phyloP scores from a whole-genome alignment of 139 green algal genomes.

The Astrephomene gubernaculifera region DNA sequence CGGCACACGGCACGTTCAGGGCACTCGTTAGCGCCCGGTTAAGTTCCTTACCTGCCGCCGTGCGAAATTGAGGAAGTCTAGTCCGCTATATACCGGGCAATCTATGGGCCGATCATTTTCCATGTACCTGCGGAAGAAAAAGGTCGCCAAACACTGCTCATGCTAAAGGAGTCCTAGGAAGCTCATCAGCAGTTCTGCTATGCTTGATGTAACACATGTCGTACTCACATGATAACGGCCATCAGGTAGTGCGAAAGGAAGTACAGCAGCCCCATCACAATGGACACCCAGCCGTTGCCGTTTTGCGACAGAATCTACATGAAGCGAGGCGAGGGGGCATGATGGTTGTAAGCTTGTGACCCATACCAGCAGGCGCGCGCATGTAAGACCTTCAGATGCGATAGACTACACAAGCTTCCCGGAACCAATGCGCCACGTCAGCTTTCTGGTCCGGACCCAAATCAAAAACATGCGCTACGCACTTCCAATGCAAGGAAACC shows the following conservation, averaged over 20 bases:
- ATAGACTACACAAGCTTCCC: no score
- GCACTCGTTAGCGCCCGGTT: no score
- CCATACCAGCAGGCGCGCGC: no score
- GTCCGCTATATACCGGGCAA: neutral
- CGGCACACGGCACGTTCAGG: no score
- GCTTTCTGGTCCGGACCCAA: no score
- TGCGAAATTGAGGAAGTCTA: conserved; percentile 36
- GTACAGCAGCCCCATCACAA: conserved; percentile 44
- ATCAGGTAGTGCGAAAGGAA: conserved; percentile 33
- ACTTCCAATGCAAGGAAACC: no score
- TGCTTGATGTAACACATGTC: neutral
- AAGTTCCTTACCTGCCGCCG: conserved; percentile 23
- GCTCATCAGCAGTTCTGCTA: no score
- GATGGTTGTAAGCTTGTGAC: neutral
- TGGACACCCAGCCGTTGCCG: conserved; percentile 30
- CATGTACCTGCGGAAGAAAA: conserved; percentile 49
- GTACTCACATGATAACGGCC: conserved; percentile 29
- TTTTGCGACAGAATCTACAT: conserved; percentile 54
- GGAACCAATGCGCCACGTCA: no score
- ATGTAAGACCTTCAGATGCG: no score
- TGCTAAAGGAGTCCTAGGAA: neutral
- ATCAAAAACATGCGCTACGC: no score
- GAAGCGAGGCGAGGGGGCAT: neutral
- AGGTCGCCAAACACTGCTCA: neutral
- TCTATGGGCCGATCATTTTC: conserved; percentile 54